Conservation (phyloP, 2,329 filamentous ascomycete genomes). For the Eutypella sp. region DNA sequence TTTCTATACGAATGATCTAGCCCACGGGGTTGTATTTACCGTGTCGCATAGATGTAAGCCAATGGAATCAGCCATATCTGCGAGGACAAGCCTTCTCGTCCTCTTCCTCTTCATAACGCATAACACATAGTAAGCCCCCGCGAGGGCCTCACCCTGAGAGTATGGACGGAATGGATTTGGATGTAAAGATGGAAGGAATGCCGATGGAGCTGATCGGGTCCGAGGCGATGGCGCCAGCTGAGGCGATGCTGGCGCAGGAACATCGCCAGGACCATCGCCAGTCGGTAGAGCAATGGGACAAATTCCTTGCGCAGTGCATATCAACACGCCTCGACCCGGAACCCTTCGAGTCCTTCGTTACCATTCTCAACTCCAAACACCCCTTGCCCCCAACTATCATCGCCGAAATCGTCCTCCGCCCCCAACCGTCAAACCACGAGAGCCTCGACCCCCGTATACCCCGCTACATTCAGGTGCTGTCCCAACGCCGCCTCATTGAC, state of each 20-base stretch:
- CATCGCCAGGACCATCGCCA: constrained; percentile 11
- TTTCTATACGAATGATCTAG: no score
- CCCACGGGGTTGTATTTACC: no score
- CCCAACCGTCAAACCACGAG: constrained; percentile 41
- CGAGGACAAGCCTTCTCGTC: background rate
- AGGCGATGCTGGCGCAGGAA: background rate
- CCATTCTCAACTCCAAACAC: constrained; percentile 44
- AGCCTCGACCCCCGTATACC: constrained; percentile 55
- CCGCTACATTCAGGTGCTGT: constrained; percentile 54
- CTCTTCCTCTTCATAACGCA: no score
- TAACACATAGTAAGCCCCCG: background rate
- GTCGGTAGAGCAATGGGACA: constrained; percentile 39
- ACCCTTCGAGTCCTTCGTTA: constrained; percentile 48
- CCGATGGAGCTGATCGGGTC: constrained; percentile 16
- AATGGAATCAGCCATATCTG: no score
- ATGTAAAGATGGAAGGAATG: constrained; percentile 8
- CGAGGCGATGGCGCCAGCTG: constrained; percentile 4
- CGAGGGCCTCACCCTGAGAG: background rate
- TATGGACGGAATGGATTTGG: background rate
- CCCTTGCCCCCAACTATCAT: constrained; percentile 47
- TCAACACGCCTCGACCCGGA: constrained; percentile 46
- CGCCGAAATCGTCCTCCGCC: constrained; percentile 55
- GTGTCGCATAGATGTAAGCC: background rate
- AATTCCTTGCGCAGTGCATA: constrained; percentile 48
- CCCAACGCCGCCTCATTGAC: constrained; percentile 46